phyloP scores from a whole-genome alignment of 768 basidiomycete genomes.

The Pseudohyphozyma bogoriensis region DNA sequence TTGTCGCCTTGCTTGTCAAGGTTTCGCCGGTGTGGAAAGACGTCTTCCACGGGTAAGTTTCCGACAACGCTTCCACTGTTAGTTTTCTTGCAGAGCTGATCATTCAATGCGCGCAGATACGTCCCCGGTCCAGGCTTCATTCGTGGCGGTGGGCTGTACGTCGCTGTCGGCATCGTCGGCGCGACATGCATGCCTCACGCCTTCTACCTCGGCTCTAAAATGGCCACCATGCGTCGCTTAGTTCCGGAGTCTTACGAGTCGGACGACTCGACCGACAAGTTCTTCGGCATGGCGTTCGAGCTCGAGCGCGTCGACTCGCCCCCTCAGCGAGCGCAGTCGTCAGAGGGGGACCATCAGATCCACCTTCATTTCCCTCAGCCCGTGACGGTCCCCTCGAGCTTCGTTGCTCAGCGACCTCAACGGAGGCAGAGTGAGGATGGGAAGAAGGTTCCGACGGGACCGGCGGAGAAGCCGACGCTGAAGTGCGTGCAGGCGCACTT shows the following conservation, averaged over 20 bases:
- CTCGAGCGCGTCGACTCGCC: not conserved
- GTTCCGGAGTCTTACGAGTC: constrained; percentile 1
- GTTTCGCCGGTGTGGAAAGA: constrained; percentile 60
- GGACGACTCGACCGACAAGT: constrained; percentile 10
- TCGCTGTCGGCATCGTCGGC: constrained; percentile 29
- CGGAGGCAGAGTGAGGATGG: no score
- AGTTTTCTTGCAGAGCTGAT: constrained; percentile 56
- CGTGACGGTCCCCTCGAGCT: constrained; percentile 9
- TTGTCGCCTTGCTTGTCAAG: constrained; percentile 63
- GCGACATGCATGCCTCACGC: constrained; percentile 53
- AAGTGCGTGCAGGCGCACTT: constrained; percentile 50
- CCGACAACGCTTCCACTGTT: constrained; percentile 48
- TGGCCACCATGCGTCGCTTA: constrained; percentile 67
- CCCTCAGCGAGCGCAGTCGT: no score
- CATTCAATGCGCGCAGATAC: constrained; percentile 51
- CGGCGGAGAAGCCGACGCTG: constrained; percentile 52
- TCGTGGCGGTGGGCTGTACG: constrained; percentile 38
- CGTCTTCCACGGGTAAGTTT: no score
- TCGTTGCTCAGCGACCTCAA: no score
- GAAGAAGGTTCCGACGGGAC: no score
- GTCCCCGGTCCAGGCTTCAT: constrained; percentile 35
- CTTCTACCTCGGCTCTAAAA: constrained; percentile 75
- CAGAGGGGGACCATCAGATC: no score
- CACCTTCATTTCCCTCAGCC: constrained; percentile 28
- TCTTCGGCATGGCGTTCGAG: not conserved